Evolutionary conservation across 2,329 filamentous ascomycete genomes (phyloP).

Genomic region (Nemania abortiva): DNA sequence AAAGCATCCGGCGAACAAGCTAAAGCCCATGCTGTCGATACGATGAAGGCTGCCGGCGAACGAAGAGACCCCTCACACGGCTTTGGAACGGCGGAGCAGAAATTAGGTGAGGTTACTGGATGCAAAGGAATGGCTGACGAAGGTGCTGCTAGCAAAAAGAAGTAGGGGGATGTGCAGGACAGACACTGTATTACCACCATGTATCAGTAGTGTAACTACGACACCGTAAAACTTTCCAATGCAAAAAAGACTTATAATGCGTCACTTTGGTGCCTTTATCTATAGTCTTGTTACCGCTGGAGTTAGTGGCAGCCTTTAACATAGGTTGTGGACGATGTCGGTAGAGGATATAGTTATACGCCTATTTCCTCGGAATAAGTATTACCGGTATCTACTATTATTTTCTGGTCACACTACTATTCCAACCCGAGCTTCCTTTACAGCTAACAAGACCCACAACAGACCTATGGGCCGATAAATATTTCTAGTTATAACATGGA

Average conservation of each 20-base stretch:
- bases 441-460: no score
- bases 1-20: constrained; percentile 72
- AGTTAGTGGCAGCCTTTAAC: no score
- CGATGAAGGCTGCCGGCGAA: constrained; percentile 72
- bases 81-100: constrained; percentile 73
- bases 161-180: constrained; percentile 15
- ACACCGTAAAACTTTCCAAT: background rate
- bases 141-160: constrained; percentile 63
- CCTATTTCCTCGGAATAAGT: no score
- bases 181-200: constrained; percentile 11
- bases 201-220: constrained; percentile 13
- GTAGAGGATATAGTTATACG: no score
- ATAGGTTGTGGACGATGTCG: no score
- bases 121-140: constrained; percentile 78
- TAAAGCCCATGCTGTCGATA: constrained; percentile 70
- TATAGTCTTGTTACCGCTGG: background rate
- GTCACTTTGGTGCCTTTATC: background rate
- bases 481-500: background rate
- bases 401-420: no score
- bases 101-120: constrained; percentile 71
- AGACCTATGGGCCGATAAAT: background rate
- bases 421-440: no score
- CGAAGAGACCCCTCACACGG: constrained; percentile 67
- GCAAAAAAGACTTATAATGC: background rate
- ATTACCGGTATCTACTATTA: no score